A percentile compares a stretch with the other conserved stretches of the same genome.
These are phyloP conservation scores for Penicillium subrubescens DNA, from an alignment of 495 filamentous ascomycete species.

Conservation along the genomic window DNA sequence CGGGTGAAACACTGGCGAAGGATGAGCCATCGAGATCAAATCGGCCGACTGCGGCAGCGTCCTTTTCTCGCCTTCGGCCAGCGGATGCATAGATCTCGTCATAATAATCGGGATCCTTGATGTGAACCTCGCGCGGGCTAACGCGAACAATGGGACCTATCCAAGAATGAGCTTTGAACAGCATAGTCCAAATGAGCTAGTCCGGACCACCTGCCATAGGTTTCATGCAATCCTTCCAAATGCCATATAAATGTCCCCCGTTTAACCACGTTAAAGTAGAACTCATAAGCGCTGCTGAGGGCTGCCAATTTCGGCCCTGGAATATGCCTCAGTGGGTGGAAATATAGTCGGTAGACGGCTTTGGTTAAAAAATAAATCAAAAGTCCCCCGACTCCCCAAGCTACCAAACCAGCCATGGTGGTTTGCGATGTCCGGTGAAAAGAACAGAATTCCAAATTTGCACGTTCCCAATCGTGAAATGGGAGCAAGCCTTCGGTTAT, in stretches of 20 bases:
- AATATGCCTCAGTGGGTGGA: slow-evolving; percentile 51
- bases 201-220: slow-evolving; percentile 47
- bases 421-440: not conserved
- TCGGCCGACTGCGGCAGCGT: slow-evolving; percentile 11
- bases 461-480: not conserved
- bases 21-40: slow-evolving; percentile 20
- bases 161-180: not conserved
- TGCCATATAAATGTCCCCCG: slow-evolving; percentile 43
- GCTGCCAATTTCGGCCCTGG: slow-evolving; percentile 52
- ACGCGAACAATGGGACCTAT: slow-evolving; percentile 55
- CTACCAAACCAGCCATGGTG: slow-evolving; percentile 6
- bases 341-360: slow-evolving; percentile 50
- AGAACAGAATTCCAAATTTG: not conserved
- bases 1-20: slow-evolving; percentile 25
- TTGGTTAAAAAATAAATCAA: slow-evolving; percentile 10
- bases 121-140: slow-evolving; percentile 52
- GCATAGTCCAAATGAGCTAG: not conserved
- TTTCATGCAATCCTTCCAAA: slow-evolving; percentile 46
- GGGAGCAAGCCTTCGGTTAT: not conserved
- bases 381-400: slow-evolving; percentile 19
- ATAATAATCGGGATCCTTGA: slow-evolving; percentile 42
- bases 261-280: slow-evolving; percentile 49
- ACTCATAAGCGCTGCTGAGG: slow-evolving; percentile 49
- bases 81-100: slow-evolving; percentile 35
- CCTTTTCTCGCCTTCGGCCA: slow-evolving; percentile 30